Conservation (phyloP, 257 asterid genomes). For the Pogostemon cablin region DNA sequence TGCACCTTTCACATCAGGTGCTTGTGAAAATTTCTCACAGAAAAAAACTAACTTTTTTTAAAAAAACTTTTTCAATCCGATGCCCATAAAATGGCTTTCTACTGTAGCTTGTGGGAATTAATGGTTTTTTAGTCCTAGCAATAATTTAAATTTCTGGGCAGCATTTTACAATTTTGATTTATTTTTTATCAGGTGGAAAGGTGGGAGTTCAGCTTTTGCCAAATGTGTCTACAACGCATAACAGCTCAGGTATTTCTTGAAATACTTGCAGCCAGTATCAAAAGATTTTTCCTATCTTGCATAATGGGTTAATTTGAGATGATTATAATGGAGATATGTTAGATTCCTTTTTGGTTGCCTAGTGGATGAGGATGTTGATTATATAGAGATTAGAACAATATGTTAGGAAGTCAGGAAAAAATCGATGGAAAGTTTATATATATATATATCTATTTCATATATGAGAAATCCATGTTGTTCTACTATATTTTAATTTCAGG, state of each 20-base stretch:
- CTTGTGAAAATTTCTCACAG: slow-evolving; percentile 37
- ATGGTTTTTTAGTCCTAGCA: not conserved
- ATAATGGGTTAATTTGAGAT: not conserved
- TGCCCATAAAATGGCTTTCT: slow-evolving; percentile 20
- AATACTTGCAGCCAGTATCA: not conserved
- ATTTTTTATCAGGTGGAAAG: slow-evolving; percentile 36
- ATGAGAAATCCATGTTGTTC: too few species aligned
- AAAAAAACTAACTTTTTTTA: not conserved
- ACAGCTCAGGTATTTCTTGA: slow-evolving; percentile 38
- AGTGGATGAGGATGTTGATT: not conserved
- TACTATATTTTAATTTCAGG: too few species aligned
- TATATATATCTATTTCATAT: too few species aligned
- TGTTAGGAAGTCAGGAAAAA: not conserved
- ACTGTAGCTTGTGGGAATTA: not conserved
- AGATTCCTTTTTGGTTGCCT: slow-evolving; percentile 2
- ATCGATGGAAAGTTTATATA: not conserved
- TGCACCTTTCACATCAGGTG: slow-evolving; percentile 35
- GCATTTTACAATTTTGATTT: slow-evolving; percentile 11
- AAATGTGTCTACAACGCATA: slow-evolving; percentile 31
- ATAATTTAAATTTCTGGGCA: not conserved
- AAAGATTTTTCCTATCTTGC: not conserved
- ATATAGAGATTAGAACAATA: not conserved
- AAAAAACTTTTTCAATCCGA: not conserved
- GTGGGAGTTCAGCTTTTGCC: slow-evolving; percentile 37
- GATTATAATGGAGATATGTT: slow-evolving; percentile 14